Evolutionary conservation across 805 yeast species (phyloP).

Genomic region (Deakozyma indianensis): DNA sequence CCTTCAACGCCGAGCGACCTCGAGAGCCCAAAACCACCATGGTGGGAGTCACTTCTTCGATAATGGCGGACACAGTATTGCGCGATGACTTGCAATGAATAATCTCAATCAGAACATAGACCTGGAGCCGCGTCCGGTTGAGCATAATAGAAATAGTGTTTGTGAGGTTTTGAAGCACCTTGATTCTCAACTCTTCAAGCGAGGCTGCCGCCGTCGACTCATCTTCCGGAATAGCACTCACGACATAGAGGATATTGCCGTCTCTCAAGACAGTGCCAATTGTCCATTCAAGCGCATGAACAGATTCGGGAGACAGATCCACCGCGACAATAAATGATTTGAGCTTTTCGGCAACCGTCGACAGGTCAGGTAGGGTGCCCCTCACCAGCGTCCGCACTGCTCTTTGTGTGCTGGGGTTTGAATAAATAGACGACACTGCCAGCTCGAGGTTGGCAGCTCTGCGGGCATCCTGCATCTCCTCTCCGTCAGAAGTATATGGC

Average conservation of each 20-base stretch:
- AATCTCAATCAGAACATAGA: conserved; percentile 59
- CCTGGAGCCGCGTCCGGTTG: conserved; percentile 53
- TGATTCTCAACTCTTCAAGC: conserved; percentile 27
- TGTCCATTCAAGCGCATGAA: conserved; percentile 76
- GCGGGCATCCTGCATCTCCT: conserved; percentile 48
- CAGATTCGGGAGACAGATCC: conserved; percentile 73
- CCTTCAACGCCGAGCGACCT: conserved; percentile 58
- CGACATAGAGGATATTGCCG: conserved; percentile 66
- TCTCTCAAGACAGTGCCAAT: conserved; percentile 74
- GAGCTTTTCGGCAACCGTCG: conserved; percentile 14
- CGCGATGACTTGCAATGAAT: conserved; percentile 65
- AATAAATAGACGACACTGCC: conserved; percentile 39
- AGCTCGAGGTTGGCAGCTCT: conserved; percentile 41
- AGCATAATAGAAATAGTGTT: conserved; percentile 29
- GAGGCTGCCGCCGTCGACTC: conserved; percentile 10
- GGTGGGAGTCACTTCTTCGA: conserved; percentile 58
- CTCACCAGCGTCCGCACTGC: conserved; percentile 59
- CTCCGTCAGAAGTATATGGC: conserved; percentile 58
- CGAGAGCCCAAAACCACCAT: conserved; percentile 64
- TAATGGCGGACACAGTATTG: conserved; percentile 53
- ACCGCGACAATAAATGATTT: conserved; percentile 62
- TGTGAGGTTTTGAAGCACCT: conserved; percentile 31
- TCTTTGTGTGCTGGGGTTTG: conserved; percentile 37
- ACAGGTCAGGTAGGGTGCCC: conserved; percentile 45
- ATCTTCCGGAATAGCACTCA: conserved; percentile 27